Percentiles rank a stretch among this genome's conserved stretches.
Evolutionary conservation across 2,329 filamentous ascomycete species (phyloP).

Genomic region (Colletotrichum sojae): DNA sequence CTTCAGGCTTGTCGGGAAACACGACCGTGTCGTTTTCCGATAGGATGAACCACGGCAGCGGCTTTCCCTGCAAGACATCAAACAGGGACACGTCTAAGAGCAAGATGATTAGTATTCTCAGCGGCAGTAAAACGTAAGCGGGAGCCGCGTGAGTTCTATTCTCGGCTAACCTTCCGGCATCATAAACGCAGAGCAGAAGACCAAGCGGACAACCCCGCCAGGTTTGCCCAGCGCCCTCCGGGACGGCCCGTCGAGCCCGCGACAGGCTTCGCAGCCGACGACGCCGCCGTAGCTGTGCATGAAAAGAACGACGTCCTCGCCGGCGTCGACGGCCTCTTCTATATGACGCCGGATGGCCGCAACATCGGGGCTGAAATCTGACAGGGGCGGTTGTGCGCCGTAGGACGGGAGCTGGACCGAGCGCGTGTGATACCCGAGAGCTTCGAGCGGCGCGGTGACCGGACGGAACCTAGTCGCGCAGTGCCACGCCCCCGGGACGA

Average conservation of each 20-base stretch:
- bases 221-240: slow-evolving; percentile 46
- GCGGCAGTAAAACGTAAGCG: not conserved
- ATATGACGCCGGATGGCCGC: slow-evolving; percentile 47
- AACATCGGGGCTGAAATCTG: slow-evolving; percentile 45
- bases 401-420: slow-evolving; percentile 18
- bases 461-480: slow-evolving; percentile 14
- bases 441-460: slow-evolving; percentile 20
- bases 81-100: not conserved
- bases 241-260: slow-evolving; percentile 48
- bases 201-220: slow-evolving; percentile 51
- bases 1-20: not conserved
- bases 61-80: not conserved
- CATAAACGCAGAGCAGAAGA: slow-evolving; percentile 37
- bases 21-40: slow-evolving; percentile 3
- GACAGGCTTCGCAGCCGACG: slow-evolving; percentile 49
- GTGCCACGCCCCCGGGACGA: slow-evolving; percentile 66
- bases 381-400: slow-evolving; percentile 12
- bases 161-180: slow-evolving; percentile 1
- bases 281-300: slow-evolving; percentile 58
- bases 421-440: slow-evolving; percentile 13
- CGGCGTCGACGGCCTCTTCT: slow-evolving; percentile 49
- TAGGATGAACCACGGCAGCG: slow-evolving; percentile 7
- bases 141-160: not conserved
- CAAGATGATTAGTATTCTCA: not conserved
- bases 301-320: slow-evolving; percentile 55